These are phyloP conservation scores for Haemoproteus tartakovskyi DNA, from an alignment of 169 alveolate genomes.

Conservation along the genomic window DNA sequence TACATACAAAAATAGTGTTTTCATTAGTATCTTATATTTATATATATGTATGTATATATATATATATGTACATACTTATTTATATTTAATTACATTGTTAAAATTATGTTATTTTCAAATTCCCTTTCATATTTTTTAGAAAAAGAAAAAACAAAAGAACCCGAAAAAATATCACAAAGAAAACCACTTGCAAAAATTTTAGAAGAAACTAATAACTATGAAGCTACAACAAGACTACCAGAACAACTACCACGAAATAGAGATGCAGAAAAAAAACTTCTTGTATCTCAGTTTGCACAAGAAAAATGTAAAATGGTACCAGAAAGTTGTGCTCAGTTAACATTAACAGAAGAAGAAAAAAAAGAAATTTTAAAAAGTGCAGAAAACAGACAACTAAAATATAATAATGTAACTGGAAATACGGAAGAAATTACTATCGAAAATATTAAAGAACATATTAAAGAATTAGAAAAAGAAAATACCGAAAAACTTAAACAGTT, in stretches of 20 bases:
- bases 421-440: slow-evolving; percentile 30
- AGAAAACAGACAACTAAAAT: background rate
- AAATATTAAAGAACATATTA: slow-evolving; percentile 3
- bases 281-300: slow-evolving; percentile 7
- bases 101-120: too few relatives aligned
- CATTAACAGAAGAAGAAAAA: slow-evolving; percentile 55
- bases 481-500: slow-evolving; percentile 10
- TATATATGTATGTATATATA: too few relatives aligned
- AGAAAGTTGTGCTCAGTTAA: slow-evolving; percentile 40
- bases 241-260: slow-evolving; percentile 11
- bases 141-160: too few relatives aligned
- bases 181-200: slow-evolving; percentile 48
- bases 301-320: slow-evolving; percentile 39
- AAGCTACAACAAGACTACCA: slow-evolving; percentile 26
- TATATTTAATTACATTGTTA: too few relatives aligned
- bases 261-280: slow-evolving; percentile 19
- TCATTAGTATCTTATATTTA: too few relatives aligned
- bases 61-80: too few relatives aligned
- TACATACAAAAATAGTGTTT: too few relatives aligned
- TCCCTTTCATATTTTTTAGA: too few relatives aligned
- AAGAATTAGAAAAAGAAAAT: slow-evolving; percentile 14
- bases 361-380: slow-evolving; percentile 30
- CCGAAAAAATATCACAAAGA: slow-evolving; percentile 39
- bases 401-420: background rate
- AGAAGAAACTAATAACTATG: slow-evolving; percentile 55